Evolutionary conservation across 192 early-diverging fungal genomes (phyloP).

Genomic region (Coemansia sp.): DNA sequence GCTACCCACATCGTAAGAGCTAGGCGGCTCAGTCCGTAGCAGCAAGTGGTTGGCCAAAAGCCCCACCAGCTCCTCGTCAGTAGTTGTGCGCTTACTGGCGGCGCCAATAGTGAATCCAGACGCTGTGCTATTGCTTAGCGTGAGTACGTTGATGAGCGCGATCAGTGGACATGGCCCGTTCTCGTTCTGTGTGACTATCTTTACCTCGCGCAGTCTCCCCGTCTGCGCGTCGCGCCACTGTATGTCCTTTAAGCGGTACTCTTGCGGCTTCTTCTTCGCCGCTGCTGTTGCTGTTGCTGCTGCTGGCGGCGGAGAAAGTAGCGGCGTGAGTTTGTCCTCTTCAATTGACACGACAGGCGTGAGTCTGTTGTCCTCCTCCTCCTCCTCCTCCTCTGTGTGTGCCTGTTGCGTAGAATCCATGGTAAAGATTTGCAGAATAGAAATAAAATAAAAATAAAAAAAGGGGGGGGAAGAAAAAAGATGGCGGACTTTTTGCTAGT

Average conservation of each 20-base stretch:
- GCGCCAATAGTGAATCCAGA: conserved; percentile 48
- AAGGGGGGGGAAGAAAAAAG: not conserved
- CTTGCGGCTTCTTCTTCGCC: conserved; percentile 19
- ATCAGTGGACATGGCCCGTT: conserved; percentile 94
- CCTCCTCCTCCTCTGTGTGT: not conserved
- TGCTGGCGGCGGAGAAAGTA: not conserved
- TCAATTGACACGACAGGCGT: too few species aligned
- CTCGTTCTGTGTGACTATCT: conserved; percentile 89
- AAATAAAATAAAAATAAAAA: not conserved
- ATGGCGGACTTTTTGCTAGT: not conserved
- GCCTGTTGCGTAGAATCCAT: not conserved
- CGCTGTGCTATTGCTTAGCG: conserved; percentile 75
- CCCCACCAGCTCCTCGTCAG: conserved; percentile 69
- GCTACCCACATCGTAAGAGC: conserved; percentile 4
- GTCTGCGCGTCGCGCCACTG: conserved; percentile 63
- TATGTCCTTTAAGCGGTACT: conserved; percentile 77
- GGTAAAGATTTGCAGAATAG: not conserved
- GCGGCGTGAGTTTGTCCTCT: not conserved
- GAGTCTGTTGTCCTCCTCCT: too few species aligned
- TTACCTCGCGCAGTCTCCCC: conserved; percentile 54
- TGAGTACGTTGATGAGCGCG: conserved; percentile 81
- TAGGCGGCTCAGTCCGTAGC: not conserved
- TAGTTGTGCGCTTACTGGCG: conserved; percentile 58
- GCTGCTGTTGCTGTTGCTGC: too few species aligned
- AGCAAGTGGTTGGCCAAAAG: conserved; percentile 79